Conservation (phyloP, 768 basidiomycete genomes). For the Omphalotus guepiniiformis region DNA sequence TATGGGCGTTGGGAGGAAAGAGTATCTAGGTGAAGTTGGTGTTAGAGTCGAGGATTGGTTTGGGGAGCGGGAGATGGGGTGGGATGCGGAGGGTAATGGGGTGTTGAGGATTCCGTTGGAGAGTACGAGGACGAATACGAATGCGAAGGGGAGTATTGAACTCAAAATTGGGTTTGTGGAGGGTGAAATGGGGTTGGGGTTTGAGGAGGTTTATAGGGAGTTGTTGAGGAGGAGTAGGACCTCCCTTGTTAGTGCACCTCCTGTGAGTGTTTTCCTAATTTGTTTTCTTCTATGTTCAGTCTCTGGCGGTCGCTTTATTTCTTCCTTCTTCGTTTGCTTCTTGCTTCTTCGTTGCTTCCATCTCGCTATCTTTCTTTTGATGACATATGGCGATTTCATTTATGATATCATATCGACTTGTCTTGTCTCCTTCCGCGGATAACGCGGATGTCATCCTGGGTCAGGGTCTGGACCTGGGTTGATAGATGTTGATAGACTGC, state of each 20-base stretch:
- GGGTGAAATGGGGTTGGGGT: slow-evolving; percentile 33
- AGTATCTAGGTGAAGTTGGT: slow-evolving; percentile 88
- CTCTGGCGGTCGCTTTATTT: slow-evolving; percentile 9
- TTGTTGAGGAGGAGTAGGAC: slow-evolving; percentile 61
- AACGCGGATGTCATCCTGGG: too few species aligned
- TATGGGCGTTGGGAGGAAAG: slow-evolving; percentile 52
- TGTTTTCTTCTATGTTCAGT: neutral
- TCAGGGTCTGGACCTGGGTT: too few species aligned
- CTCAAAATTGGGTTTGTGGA: slow-evolving; percentile 45
- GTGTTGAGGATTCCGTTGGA: slow-evolving; percentile 45
- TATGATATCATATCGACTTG: too few species aligned
- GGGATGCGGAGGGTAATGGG: slow-evolving; percentile 62
- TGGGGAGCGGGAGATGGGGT: slow-evolving; percentile 35
- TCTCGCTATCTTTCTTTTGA: too few species aligned
- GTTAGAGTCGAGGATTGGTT: slow-evolving; percentile 86
- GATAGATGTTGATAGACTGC: too few species aligned
- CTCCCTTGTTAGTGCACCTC: slow-evolving; percentile 71
- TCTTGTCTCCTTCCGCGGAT: too few species aligned
- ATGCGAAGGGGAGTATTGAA: slow-evolving; percentile 35
- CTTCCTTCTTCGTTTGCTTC: neutral
- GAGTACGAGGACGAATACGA: slow-evolving; percentile 38
- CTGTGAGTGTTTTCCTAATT: slow-evolving; percentile 43
- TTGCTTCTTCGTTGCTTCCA: neutral
- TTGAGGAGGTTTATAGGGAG: slow-evolving; percentile 58
- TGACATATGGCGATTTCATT: too few species aligned